Evolutionary conservation across 805 yeast species (phyloP).

Genomic region (Sporopachydermia lactativora): DNA sequence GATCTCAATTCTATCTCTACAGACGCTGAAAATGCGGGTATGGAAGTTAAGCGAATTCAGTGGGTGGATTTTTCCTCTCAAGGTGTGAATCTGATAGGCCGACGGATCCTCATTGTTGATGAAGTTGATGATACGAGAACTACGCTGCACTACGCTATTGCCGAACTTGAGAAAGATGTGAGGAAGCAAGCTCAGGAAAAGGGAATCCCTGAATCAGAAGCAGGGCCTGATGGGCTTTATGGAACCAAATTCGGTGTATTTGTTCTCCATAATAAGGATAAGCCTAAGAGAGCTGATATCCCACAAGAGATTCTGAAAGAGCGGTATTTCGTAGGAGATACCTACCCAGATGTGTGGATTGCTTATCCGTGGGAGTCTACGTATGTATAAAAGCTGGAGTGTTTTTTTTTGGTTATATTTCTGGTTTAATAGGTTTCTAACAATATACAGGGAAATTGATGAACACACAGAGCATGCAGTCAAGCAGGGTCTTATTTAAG

Average conservation of each 20-base stretch:
- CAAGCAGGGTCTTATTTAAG: conserved; percentile 9
- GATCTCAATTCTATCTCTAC: conserved; percentile 52
- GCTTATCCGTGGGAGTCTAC: conserved; percentile 81
- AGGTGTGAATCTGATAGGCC: conserved; percentile 44
- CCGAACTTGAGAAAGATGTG: conserved; percentile 62
- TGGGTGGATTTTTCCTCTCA: conserved; percentile 68
- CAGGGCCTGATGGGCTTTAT: conserved; percentile 24
- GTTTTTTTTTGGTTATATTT: not conserved
- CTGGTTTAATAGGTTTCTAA: not conserved
- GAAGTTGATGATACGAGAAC: conserved; percentile 84
- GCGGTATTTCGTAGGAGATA: conserved; percentile 58
- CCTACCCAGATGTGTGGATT: conserved; percentile 70
- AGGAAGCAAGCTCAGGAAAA: conserved; percentile 39
- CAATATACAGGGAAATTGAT: not conserved
- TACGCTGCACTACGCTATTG: conserved; percentile 65
- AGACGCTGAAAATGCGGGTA: conserved; percentile 31
- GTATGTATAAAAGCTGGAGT: conserved; percentile 57
- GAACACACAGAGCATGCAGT: conserved; percentile 6
- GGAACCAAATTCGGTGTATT: conserved; percentile 58
- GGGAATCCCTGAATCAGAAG: conserved; percentile 28
- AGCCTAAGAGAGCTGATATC: conserved; percentile 57
- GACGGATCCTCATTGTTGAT: conserved; percentile 60
- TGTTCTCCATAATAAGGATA: conserved; percentile 64
- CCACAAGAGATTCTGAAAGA: conserved; percentile 48
- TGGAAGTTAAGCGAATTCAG: conserved; percentile 61